Conservation (phyloP, 352 stramenopile species). For the Globisporangium perplexum region DNA sequence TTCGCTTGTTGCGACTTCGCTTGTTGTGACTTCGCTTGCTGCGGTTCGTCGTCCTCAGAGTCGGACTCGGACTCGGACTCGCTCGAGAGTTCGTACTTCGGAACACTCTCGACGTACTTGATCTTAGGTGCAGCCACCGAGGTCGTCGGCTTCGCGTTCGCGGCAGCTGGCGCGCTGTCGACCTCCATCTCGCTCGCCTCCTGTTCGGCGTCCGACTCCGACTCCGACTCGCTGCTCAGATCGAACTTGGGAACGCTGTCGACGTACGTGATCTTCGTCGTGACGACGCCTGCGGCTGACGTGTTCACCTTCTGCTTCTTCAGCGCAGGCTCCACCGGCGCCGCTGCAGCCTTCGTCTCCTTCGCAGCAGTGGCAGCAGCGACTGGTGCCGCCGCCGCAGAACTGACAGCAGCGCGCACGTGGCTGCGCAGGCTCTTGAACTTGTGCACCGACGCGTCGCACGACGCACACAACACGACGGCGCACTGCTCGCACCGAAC, state of each 20-base stretch:
- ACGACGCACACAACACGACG: conserved; percentile 42
- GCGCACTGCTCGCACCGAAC: conserved; percentile 58
- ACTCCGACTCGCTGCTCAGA: background rate
- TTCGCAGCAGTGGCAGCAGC: background rate
- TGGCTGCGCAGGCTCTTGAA: conserved; percentile 70
- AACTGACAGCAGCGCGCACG: conserved; percentile 17
- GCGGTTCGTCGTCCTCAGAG: conserved; percentile 2
- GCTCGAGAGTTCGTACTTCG: conserved; percentile 52
- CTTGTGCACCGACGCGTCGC: conserved; percentile 57
- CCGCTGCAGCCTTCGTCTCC: background rate
- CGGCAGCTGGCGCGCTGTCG: background rate
- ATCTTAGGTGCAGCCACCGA: background rate
- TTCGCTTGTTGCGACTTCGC: too few species aligned
- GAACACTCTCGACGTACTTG: conserved; percentile 50
- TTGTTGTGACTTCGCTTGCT: conserved; percentile 1
- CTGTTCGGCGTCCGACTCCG: conserved; percentile 9
- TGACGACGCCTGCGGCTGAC: background rate
- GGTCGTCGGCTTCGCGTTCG: background rate
- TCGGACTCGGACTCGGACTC: conserved; percentile 34
- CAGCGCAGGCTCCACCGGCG: conserved; percentile 8
- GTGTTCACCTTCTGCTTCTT: conserved; percentile 18
- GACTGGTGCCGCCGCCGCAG: background rate
- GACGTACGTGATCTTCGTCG: conserved; percentile 15
- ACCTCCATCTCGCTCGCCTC: background rate
- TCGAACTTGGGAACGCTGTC: background rate